A percentile compares a stretch with the other conserved stretches of the same genome.
Conservation (phyloP, 495 filamentous ascomycete genomes). For the Xylaria acuta region DNA sequence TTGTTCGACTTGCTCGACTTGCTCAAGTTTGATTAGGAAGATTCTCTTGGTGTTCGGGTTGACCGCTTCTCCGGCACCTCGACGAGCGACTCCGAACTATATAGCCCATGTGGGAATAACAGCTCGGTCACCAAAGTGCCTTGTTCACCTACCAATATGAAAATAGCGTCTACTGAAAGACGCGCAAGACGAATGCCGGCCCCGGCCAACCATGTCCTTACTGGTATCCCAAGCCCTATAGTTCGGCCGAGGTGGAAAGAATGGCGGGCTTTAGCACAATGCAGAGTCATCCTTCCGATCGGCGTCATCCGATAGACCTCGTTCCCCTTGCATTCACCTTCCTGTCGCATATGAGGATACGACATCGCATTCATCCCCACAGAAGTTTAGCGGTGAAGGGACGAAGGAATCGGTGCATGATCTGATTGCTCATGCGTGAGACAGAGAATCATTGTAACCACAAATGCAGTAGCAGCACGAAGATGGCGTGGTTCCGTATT, state of each 20-base stretch:
- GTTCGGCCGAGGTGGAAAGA: neutral
- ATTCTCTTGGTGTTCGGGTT: neutral
- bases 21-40: neutral
- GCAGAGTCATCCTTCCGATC: neutral
- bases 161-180: neutral
- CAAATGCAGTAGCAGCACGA: neutral
- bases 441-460: neutral
- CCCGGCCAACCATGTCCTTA: neutral
- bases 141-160: neutral
- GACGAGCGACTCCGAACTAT: neutral
- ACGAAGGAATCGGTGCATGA: neutral
- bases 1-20: neutral
- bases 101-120: neutral
- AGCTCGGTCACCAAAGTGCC: neutral
- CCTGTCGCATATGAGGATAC: neutral
- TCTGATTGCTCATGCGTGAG: too few species aligned
- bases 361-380: neutral
- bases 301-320: neutral
- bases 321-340: conserved; percentile 3
- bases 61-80: neutral
- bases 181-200: neutral
- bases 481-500: neutral
- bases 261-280: neutral
- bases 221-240: neutral
- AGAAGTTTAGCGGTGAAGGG: neutral